Percentiles rank a stretch among this genome's conserved stretches.
Conservation (phyloP, 495 filamentous ascomycete species). For the Friedmanniomyces simplex region DNA sequence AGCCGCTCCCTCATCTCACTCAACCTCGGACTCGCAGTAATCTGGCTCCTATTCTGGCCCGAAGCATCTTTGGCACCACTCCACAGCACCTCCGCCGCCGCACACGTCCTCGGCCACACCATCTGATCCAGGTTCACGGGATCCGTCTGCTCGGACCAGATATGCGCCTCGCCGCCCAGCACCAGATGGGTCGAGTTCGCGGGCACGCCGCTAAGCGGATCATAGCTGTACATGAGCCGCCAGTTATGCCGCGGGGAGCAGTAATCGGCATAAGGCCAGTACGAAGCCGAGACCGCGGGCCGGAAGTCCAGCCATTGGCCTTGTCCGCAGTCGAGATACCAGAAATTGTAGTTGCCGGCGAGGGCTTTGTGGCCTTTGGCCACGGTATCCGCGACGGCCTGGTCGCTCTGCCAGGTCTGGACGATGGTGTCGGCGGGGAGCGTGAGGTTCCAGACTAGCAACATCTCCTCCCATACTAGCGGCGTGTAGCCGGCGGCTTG, state of each 20-base stretch:
- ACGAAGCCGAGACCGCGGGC: conserved; percentile 32
- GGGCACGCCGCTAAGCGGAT: conserved; percentile 53
- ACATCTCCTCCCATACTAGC: conserved; percentile 75
- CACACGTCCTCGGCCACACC: conserved; percentile 62
- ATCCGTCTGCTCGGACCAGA: conserved; percentile 74
- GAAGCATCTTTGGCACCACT: conserved; percentile 49
- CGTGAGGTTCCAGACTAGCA: conserved; percentile 61
- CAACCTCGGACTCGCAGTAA: conserved; percentile 53
- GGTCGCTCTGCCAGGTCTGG: conserved; percentile 59
- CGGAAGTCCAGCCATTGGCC: conserved; percentile 65
- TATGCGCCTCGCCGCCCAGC: conserved; percentile 63
- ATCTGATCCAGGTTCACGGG: conserved; percentile 54
- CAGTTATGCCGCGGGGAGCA: conserved; percentile 65
- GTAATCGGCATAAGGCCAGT: conserved; percentile 66
- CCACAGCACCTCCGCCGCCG: conserved; percentile 69
- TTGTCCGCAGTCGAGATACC: conserved; percentile 39
- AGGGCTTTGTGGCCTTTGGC: conserved; percentile 55
- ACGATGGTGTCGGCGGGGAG: conserved; percentile 54
- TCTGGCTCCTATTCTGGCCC: conserved; percentile 54
- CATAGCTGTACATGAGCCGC: conserved; percentile 67
- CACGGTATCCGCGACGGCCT: conserved; percentile 43
- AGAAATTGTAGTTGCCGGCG: conserved; percentile 64
- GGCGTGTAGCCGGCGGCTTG: conserved; percentile 49
- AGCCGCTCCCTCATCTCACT: conserved; percentile 63
- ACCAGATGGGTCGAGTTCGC: conserved; percentile 49